These are phyloP conservation scores for Fusarium gaditjirri DNA, from an alignment of 2,329 filamentous ascomycete species.

Conservation along the genomic window DNA sequence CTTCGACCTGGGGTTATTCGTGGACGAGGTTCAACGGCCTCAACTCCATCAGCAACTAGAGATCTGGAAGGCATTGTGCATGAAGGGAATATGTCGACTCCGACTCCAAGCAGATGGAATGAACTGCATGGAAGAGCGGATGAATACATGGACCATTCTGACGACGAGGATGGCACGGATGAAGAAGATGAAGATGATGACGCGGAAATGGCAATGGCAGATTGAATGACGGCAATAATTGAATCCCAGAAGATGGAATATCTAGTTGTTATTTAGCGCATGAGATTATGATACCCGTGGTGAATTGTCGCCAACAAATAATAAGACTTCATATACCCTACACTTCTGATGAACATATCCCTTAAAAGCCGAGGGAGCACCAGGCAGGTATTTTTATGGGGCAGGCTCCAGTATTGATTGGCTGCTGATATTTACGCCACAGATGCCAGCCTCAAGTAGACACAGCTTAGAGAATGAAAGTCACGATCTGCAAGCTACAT, in stretches of 20 bases:
- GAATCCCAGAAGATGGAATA: background rate
- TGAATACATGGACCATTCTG: constrained; percentile 42
- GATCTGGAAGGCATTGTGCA: constrained; percentile 14
- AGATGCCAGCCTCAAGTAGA: too few relatives aligned
- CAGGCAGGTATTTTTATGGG: too few relatives aligned
- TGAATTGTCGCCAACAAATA: constrained; percentile 17
- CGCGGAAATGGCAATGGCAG: constrained; percentile 41
- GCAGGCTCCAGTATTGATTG: too few relatives aligned
- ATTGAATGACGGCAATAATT: constrained; percentile 6
- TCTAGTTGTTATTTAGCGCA: constrained; percentile 12
- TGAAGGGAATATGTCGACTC: constrained; percentile 45
- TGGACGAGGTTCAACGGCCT: constrained; percentile 10
- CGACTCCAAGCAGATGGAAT: constrained; percentile 51
- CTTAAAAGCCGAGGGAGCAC: too few relatives aligned
- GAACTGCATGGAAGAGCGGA: constrained; percentile 45
- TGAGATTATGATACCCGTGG: constrained; percentile 43
- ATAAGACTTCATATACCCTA: constrained; percentile 1
- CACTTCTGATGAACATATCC: background rate
- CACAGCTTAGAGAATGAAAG: too few relatives aligned
- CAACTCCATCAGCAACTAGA: constrained; percentile 20
- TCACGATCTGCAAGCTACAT: too few relatives aligned
- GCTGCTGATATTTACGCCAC: too few relatives aligned
- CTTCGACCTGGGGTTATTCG: constrained; percentile 29
- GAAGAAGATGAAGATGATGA: constrained; percentile 45
- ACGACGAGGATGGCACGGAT: constrained; percentile 42